phyloP scores from a whole-genome alignment of 495 filamentous ascomycete species.

The Aspergillus sclerotioniger region DNA sequence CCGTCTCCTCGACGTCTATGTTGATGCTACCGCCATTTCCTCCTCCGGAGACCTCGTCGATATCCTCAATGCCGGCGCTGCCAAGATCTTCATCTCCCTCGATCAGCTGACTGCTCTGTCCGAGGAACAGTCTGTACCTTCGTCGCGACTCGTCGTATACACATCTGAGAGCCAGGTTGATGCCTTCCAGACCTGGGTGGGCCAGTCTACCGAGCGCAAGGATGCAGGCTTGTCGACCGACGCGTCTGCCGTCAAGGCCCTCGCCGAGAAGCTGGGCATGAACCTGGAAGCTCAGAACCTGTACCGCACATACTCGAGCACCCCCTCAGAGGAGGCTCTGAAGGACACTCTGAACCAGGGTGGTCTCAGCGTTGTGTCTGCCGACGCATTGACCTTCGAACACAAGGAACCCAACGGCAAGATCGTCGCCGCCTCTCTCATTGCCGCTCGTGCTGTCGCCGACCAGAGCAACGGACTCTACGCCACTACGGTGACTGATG shows the following conservation, averaged over 20 bases:
- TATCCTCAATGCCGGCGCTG: slow-evolving; percentile 83
- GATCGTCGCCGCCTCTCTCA: slow-evolving; percentile 64
- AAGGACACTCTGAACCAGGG: slow-evolving; percentile 55
- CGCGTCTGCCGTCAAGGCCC: slow-evolving; percentile 49
- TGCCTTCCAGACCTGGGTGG: slow-evolving; percentile 36
- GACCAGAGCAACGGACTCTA: slow-evolving; percentile 82
- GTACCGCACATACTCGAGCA: slow-evolving; percentile 33
- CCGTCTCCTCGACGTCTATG: slow-evolving; percentile 63
- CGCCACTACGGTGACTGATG: slow-evolving; percentile 85
- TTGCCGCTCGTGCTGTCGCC: slow-evolving; percentile 68
- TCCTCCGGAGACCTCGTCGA: slow-evolving; percentile 69
- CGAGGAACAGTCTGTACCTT: slow-evolving; percentile 53
- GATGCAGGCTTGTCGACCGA: slow-evolving; percentile 53
- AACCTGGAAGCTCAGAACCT: slow-evolving; percentile 39
- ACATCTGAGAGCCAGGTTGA: slow-evolving; percentile 38
- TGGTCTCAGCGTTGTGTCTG: slow-evolving; percentile 76
- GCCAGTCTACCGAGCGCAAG: slow-evolving; percentile 49
- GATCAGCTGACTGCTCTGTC: slow-evolving; percentile 58
- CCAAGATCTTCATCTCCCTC: slow-evolving; percentile 76
- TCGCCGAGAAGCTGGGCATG: slow-evolving; percentile 40
- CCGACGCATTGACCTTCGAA: slow-evolving; percentile 64
- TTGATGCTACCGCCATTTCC: slow-evolving; percentile 71
- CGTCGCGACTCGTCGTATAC: slow-evolving; percentile 54
- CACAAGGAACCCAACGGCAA: slow-evolving; percentile 51
- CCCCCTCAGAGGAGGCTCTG: slow-evolving; percentile 42